Evolutionary conservation across 305 asterid species (phyloP), one percentile per base, ranked within the genome.

Genomic region (Euphrasia arctica): DNA sequence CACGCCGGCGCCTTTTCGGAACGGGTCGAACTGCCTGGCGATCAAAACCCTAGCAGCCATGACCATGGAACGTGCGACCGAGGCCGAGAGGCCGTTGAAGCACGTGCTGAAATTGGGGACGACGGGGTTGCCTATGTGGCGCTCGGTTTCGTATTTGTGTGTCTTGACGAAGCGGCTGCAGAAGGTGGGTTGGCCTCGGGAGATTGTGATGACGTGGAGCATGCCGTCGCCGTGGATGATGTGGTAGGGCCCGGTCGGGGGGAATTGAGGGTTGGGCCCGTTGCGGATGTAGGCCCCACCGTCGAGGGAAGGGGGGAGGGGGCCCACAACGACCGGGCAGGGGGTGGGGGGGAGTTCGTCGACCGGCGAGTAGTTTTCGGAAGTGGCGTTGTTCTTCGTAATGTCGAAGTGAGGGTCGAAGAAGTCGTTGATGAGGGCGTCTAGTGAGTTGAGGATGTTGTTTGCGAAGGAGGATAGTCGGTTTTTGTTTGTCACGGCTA

Each of bases 131-230:
- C 86, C 83, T 0, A 51, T 50, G 0, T 72, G 61, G 0, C 61
- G 68, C 59, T 85, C 92, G 0, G 59, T 29, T 2, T 0, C 12
- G 78, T 78, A 73, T 32, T 77, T 89, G 47, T 86, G 69, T 0
- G 95, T 89, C 60, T 70, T 61, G 9, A 88, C 90, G 18, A 51
- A 86, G 9, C 91, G 88, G 74, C 91, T 79, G 66, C 90, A 85
- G 32, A 80, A 63, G 0, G 70, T 74, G 57, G 96, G 85, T 51
- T 43, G 60, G 9, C 96, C 90, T 13, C 54, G 22, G 22, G 22
- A 18, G 22, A 18, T 18, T 18, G 22, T 18, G 22, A 18, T 18
- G 22, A 18, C 22, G 22, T 18, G 22, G n/a, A n/a, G n/a, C n/a
- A n/a, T n/a, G n/a, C n/a, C n/a, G n/a, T n/a, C n/a, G n/a, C n/a